Conservation (phyloP, 139 green algal genomes). For the Pseudopediastrum boryanum region DNA sequence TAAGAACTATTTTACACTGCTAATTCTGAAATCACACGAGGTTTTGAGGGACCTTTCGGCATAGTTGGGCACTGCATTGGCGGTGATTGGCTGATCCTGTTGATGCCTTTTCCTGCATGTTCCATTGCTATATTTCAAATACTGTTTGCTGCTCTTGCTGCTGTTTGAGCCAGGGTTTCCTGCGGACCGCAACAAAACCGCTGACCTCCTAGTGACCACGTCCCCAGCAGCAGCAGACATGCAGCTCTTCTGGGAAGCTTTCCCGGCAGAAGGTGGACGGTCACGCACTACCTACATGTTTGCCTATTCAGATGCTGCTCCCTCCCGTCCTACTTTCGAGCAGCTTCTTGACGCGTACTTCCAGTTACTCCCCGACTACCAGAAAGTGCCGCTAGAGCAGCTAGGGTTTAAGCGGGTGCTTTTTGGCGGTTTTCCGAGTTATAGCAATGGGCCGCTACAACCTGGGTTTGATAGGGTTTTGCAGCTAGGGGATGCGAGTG, state of each 20-base stretch:
- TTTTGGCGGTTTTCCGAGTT: conserved; percentile 79
- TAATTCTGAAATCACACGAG: too few relatives aligned
- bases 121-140: too few relatives aligned
- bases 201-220: conserved; percentile 67
- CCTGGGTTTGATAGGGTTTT: conserved; percentile 67
- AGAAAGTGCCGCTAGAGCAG: conserved; percentile 55
- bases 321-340: background rate
- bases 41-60: too few relatives aligned
- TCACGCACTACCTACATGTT: conserved; percentile 92
- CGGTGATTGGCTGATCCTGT: too few relatives aligned
- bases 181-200: conserved; percentile 56
- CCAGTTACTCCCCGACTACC: conserved; percentile 74
- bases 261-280: conserved; percentile 62
- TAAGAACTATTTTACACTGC: too few relatives aligned
- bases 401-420: conserved; percentile 70
- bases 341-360: conserved; percentile 84
- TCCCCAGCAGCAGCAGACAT: conserved; percentile 62
- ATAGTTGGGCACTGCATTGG: too few relatives aligned
- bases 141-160: background rate
- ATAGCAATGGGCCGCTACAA: conserved; percentile 52
- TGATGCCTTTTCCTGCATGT: too few relatives aligned
- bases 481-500: conserved; percentile 67
- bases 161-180: conserved; percentile 39
- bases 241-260: conserved; percentile 84
- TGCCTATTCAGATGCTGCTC: conserved; percentile 64